A percentile compares a stretch with the other conserved stretches of the same genome.
Evolutionary conservation across 495 filamentous ascomycete genomes (phyloP).

Genomic region (Thermothielavioides terrestris): DNA sequence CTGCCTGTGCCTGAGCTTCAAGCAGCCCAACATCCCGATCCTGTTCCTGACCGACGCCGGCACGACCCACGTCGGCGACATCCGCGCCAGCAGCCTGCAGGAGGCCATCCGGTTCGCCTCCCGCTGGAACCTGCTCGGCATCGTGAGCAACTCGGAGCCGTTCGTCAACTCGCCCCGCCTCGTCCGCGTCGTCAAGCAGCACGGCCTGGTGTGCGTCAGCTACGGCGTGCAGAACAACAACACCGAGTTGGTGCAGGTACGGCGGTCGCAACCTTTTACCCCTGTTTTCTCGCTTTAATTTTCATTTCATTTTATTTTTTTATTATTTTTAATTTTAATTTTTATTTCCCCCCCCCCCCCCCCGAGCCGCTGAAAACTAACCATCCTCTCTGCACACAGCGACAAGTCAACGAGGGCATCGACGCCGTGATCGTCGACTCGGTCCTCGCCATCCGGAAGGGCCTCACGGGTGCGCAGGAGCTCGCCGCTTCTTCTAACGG

Average conservation of each 20-base stretch:
- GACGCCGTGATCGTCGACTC: slow-evolving; percentile 96
- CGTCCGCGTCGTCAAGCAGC: slow-evolving; percentile 92
- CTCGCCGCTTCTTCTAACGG: too few species aligned
- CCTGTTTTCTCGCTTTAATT: not conserved
- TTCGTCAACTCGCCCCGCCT: slow-evolving; percentile 82
- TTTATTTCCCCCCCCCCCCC: too few species aligned
- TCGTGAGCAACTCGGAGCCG: slow-evolving; percentile 77
- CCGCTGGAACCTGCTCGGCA: slow-evolving; percentile 87
- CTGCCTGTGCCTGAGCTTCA: slow-evolving; percentile 86
- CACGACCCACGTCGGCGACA: slow-evolving; percentile 65
- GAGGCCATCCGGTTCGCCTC: slow-evolving; percentile 91
- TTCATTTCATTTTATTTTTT: not conserved
- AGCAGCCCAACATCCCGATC: slow-evolving; percentile 90
- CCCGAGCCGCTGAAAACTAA: not conserved
- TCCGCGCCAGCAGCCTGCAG: slow-evolving; percentile 85
- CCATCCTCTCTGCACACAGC: slow-evolving; percentile 32
- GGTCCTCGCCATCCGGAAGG: slow-evolving; percentile 65
- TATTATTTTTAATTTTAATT: not conserved
- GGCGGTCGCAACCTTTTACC: too few species aligned
- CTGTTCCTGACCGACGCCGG: slow-evolving; percentile 91
- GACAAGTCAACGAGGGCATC: slow-evolving; percentile 90
- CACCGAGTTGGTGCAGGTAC: slow-evolving; percentile 69
- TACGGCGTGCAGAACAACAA: slow-evolving; percentile 89
- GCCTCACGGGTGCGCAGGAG: slow-evolving; percentile 31
- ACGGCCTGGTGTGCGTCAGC: slow-evolving; percentile 88